Evolutionary conservation across 179 eudicot genomes (phyloP).

Genomic region (Spinacia oleracea): DNA sequence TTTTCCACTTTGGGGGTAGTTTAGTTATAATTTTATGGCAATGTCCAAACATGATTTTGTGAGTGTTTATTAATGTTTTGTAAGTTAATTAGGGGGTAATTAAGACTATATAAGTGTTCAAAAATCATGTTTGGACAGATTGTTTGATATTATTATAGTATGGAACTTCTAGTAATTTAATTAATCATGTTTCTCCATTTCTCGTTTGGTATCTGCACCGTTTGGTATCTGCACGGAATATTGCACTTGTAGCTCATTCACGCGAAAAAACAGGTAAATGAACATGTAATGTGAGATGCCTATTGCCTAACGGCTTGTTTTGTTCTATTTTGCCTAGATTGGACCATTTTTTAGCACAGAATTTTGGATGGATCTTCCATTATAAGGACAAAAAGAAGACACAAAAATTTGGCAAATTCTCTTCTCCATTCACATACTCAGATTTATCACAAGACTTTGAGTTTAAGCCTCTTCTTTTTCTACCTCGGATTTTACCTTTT

Average conservation of each 20-base stretch:
- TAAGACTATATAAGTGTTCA: not conserved
- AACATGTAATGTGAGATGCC: not conserved
- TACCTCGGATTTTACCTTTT: not conserved
- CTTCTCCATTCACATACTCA: not conserved
- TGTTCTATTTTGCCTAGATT: not conserved
- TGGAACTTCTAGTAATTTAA: not conserved
- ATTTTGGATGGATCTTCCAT: not conserved
- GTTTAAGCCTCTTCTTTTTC: not conserved
- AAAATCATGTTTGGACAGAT: slow-evolving; percentile 25
- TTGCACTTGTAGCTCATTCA: too few species aligned
- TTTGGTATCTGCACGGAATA: too few species aligned
- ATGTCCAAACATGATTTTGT: slow-evolving; percentile 29
- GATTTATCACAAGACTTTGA: not conserved
- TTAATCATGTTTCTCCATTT: too few species aligned
- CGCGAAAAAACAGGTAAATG: not conserved
- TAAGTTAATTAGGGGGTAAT: slow-evolving; percentile 19
- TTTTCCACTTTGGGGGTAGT: slow-evolving; percentile 6
- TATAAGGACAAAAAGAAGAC: not conserved
- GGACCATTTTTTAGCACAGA: not conserved
- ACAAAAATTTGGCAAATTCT: not conserved
- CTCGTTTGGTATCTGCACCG: too few species aligned
- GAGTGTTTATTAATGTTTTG: slow-evolving; percentile 10
- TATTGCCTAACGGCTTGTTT: not conserved
- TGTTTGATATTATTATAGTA: slow-evolving; percentile 3
- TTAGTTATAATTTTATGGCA: slow-evolving; percentile 15